Evolutionary conservation across 768 basidiomycete species (phyloP).

Genomic region (Imleria badia): DNA sequence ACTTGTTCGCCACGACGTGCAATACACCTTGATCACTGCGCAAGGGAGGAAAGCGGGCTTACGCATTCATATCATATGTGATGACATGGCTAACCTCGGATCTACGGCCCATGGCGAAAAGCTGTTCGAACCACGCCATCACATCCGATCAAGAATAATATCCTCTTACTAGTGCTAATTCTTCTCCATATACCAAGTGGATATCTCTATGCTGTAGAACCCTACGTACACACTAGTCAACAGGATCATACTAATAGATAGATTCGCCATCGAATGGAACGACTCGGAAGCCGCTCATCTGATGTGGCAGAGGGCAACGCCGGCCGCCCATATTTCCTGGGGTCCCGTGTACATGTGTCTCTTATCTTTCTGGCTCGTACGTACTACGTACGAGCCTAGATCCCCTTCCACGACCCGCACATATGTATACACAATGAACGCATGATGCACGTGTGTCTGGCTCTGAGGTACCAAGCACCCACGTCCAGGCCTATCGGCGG

Average conservation of each 20-base stretch:
- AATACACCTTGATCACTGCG: neutral
- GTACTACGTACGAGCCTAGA: slow-evolving; percentile 18
- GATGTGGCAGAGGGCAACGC: slow-evolving; percentile 17
- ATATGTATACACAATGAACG: neutral
- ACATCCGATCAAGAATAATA: neutral
- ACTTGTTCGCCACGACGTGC: neutral
- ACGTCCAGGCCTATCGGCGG: neutral
- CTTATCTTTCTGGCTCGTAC: slow-evolving; percentile 19
- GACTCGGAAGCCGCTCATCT: neutral
- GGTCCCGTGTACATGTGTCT: slow-evolving; percentile 16
- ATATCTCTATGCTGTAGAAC: slow-evolving; percentile 3
- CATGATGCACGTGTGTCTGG: slow-evolving; percentile 9
- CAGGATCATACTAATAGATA: neutral
- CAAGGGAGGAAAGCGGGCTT: neutral
- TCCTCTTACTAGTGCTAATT: neutral
- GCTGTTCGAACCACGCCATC: neutral
- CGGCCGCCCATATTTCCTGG: slow-evolving; percentile 11
- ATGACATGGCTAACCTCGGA: neutral
- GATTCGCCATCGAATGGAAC: neutral
- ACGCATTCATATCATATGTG: neutral
- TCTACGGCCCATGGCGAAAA: neutral
- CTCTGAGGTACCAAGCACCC: neutral
- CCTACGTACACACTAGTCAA: neutral
- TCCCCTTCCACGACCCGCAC: slow-evolving; percentile 4
- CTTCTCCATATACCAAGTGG: neutral